Percentiles rank a stretch among this genome's conserved stretches.
Evolutionary conservation across 345 rosid species (phyloP).

Genomic region (Iberis pinnata): DNA sequence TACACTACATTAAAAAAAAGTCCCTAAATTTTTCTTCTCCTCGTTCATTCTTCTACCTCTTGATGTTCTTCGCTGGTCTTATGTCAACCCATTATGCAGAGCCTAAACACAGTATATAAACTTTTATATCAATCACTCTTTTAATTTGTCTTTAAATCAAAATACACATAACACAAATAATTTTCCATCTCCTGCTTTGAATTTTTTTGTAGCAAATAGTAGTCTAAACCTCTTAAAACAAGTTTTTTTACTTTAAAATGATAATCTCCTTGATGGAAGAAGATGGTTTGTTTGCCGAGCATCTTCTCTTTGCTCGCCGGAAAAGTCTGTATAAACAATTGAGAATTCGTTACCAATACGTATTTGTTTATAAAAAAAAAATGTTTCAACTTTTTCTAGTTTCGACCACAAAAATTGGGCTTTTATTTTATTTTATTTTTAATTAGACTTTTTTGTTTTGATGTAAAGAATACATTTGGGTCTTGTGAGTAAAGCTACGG

Average conservation of each 20-base stretch:
- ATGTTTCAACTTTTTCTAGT: slow-evolving; percentile 5
- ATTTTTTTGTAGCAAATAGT: slow-evolving; percentile 62
- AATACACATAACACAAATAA: no score
- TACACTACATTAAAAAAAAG: no score
- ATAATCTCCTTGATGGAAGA: slow-evolving; percentile 82
- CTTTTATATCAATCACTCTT: no score
- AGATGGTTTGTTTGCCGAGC: slow-evolving; percentile 74
- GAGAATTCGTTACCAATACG: slow-evolving; percentile 74
- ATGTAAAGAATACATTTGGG: slow-evolving; percentile 78
- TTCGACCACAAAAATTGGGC: not conserved
- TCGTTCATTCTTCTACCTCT: no score
- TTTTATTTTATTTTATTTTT: not conserved
- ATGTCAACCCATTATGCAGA: no score
- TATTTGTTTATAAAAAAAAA: slow-evolving; percentile 34
- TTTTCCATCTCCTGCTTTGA: slow-evolving; percentile 66
- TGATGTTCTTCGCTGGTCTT: no score
- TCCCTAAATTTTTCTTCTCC: no score
- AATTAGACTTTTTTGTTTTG: slow-evolving; percentile 44
- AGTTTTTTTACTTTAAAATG: slow-evolving; percentile 29
- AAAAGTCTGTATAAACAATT: slow-evolving; percentile 81
- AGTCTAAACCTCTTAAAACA: slow-evolving; percentile 67
- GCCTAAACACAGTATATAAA: no score
- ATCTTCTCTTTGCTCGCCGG: slow-evolving; percentile 61
- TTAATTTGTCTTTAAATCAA: no score
- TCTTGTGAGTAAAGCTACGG: slow-evolving; percentile 66